phyloP scores from a whole-genome alignment of 305 asterid species.

The Salvia sclarea region DNA sequence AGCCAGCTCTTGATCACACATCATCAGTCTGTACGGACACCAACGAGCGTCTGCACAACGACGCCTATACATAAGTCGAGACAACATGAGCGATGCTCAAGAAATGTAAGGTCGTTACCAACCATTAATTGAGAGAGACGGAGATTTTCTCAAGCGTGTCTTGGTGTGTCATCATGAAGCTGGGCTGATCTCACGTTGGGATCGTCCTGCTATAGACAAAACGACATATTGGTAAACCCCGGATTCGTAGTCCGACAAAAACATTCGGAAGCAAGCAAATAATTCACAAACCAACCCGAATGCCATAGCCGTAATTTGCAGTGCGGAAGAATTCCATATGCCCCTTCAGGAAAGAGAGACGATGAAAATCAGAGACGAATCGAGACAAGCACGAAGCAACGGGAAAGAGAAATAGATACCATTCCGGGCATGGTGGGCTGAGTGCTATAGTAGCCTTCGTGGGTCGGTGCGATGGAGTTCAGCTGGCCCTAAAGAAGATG shows the following conservation, averaged over 20 bases:
- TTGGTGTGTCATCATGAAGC: slow-evolving; percentile 66
- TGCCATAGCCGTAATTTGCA: slow-evolving; percentile 65
- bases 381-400: background rate
- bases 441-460: slow-evolving; percentile 74
- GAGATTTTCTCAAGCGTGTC: slow-evolving; percentile 55
- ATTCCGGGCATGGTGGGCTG: slow-evolving; percentile 81
- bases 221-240: background rate
- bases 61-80: background rate
- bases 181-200: slow-evolving; percentile 67
- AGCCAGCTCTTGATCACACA: slow-evolving; percentile 21
- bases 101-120: background rate
- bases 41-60: slow-evolving; percentile 32
- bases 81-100: background rate
- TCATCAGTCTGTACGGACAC: slow-evolving; percentile 26
- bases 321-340: slow-evolving; percentile 93
- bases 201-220: slow-evolving; percentile 56
- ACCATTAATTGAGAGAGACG: slow-evolving; percentile 25
- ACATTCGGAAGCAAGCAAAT: background rate
- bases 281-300: slow-evolving; percentile 72
- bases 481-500: slow-evolving; percentile 76
- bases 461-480: slow-evolving; percentile 86
- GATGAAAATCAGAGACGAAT: slow-evolving; percentile 30
- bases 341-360: slow-evolving; percentile 56
- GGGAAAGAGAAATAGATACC: slow-evolving; percentile 45
- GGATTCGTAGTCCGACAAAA: background rate